phyloP scores from a whole-genome alignment of 768 basidiomycete genomes.

The Scleroderma bovista region DNA sequence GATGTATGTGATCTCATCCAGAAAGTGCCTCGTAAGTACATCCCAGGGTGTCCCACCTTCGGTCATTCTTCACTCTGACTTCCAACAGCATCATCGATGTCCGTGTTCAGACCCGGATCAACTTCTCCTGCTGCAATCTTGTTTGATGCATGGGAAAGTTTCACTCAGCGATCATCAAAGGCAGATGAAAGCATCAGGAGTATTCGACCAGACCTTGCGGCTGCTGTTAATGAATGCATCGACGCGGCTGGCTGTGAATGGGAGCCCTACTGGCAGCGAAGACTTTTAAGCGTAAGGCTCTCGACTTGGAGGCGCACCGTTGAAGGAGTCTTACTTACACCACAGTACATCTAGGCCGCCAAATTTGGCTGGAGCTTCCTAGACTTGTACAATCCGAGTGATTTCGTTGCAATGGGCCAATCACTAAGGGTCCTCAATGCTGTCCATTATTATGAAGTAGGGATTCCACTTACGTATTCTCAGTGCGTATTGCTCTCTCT shows the following conservation, averaged over 20 bases:
- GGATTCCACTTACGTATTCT: slow-evolving; percentile 86
- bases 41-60: not conserved
- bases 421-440: slow-evolving; percentile 92
- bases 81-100: slow-evolving; percentile 62
- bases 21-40: slow-evolving; percentile 77
- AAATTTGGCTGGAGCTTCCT: slow-evolving; percentile 93
- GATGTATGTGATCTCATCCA: slow-evolving; percentile 85
- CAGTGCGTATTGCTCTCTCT: slow-evolving; percentile 61
- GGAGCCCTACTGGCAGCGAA: slow-evolving; percentile 86
- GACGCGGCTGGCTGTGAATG: slow-evolving; percentile 92
- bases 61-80: not conserved
- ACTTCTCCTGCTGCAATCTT: slow-evolving; percentile 87
- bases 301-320: not conserved
- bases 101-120: slow-evolving; percentile 90
- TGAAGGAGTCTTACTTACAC: not conserved
- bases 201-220: slow-evolving; percentile 79
- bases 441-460: slow-evolving; percentile 85
- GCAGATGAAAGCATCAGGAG: slow-evolving; percentile 89
- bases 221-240: slow-evolving; percentile 87
- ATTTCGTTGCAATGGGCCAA: slow-evolving; percentile 91
- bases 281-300: slow-evolving; percentile 65
- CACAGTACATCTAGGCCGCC: slow-evolving; percentile 59
- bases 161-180: slow-evolving; percentile 77
- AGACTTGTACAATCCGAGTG: slow-evolving; percentile 87
- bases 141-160: slow-evolving; percentile 89